These are phyloP conservation scores for Tetragonia tetragonoides DNA, from an alignment of 148 eudicot species.

Conservation along the genomic window DNA sequence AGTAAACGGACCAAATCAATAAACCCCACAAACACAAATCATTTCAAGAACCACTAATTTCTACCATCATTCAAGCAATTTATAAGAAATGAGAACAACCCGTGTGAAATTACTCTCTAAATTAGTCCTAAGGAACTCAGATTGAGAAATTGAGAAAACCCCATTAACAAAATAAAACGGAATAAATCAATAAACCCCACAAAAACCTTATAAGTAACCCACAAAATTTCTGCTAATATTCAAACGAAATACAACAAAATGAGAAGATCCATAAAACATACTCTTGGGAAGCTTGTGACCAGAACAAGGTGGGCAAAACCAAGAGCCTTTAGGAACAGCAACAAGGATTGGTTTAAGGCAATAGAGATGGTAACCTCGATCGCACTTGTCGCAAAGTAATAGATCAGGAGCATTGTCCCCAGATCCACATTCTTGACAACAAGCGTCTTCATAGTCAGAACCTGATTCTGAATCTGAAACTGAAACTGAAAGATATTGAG, in stretches of 20 bases:
- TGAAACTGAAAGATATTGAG: background rate
- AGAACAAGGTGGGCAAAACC: conserved; percentile 77
- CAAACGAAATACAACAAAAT: background rate
- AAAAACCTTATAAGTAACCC: background rate
- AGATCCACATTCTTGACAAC: conserved; percentile 71
- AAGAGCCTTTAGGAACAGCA: conserved; percentile 64
- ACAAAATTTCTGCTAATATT: background rate
- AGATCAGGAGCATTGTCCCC: conserved; percentile 50
- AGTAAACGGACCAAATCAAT: background rate
- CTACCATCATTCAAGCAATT: background rate
- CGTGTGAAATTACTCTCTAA: too few relatives aligned
- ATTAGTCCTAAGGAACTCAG: background rate
- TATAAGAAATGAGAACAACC: too few relatives aligned
- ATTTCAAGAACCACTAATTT: background rate
- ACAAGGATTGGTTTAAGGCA: conserved; percentile 76
- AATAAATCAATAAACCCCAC: conserved; percentile 8
- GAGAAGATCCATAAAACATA: conserved; percentile 21
- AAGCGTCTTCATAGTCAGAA: conserved; percentile 35
- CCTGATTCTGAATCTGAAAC: conserved; percentile 22
- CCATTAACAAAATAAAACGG: background rate
- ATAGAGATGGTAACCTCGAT: conserved; percentile 70
- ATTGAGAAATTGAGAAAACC: background rate
- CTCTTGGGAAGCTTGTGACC: conserved; percentile 34
- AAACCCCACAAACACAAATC: conserved; percentile 5
- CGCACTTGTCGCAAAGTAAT: conserved; percentile 73